Conservation (phyloP, 108 stramenopile species). For the Cyclotella atomus region DNA sequence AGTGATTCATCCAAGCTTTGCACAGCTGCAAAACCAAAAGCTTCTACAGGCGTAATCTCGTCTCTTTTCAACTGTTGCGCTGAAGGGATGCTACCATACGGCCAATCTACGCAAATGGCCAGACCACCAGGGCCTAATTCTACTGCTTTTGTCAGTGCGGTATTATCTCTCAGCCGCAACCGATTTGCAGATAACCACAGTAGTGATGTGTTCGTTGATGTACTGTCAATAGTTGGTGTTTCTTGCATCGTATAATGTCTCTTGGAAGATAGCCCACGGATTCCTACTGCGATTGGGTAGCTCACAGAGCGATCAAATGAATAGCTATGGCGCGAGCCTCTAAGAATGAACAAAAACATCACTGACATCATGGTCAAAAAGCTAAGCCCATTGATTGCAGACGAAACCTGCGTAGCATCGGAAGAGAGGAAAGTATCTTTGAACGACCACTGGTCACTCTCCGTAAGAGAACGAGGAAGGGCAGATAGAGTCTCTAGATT, state of each 20-base stretch:
- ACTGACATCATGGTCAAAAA: background rate
- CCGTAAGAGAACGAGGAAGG: too few species aligned
- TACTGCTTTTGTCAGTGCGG: constrained; percentile 13
- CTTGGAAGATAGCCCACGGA: background rate
- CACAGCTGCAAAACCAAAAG: constrained; percentile 26
- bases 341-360: background rate
- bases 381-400: background rate
- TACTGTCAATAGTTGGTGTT: background rate
- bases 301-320: background rate
- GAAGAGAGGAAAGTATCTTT: too few species aligned
- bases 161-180: constrained; percentile 24
- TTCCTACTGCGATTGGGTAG: background rate
- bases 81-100: background rate
- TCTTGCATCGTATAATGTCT: background rate
- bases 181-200: constrained; percentile 21
- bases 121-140: constrained; percentile 29
- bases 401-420: too few species aligned
- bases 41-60: constrained; percentile 21
- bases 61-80: background rate
- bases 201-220: too few species aligned
- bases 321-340: background rate
- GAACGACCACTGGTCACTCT: too few species aligned
- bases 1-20: constrained; percentile 17
- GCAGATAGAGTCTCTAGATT: too few species aligned
- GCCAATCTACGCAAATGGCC: constrained; percentile 23